Base-by-base conservation (phyloP, 441 rosid genomes). In the Populus hybrid region DNA sequence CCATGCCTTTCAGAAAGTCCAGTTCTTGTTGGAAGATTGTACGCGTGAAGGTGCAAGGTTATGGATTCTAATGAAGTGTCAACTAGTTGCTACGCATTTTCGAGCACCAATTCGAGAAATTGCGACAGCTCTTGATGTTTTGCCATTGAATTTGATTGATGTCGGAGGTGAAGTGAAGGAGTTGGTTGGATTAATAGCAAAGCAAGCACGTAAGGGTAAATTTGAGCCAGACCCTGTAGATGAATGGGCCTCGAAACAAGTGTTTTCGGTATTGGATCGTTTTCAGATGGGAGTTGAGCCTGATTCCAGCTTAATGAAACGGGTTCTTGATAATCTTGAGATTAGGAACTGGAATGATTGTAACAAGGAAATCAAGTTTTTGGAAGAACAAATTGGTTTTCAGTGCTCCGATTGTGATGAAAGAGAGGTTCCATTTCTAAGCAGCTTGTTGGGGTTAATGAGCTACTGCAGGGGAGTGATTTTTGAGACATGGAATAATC, bases 1-100 rank as follows among this genome's bases (percentile, higher is more conserved):
- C 78, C 64, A 86, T 14, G 76, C 89, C 7, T 86, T 88, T 80
- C 98, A 94, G 75, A 91, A 91, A 83, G 66, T 91, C 11, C 81
- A 67, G 26, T 94, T 88, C 83, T 75, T 94, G 74, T 42, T 92
- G 77, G 90, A 92, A 79, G 98, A 94, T 69, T 90, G 95, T 75
- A 79, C 91, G 11, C 66, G 92, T 67, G 91, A 88, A 53, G 97
- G 95, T 68, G 90, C 90, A 0, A 85, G 84, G 76, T 69, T 89
- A 0, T 89, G 89, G 91, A 82, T 89, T 79, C 61, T 94, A 59
- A 88, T 86, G 90, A 89, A 84, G 82, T 90, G 92, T 4, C 72
- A 83, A 61, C 78, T 78, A 50, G 83, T 90, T 7, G 82, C 88
- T 0, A 74, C 82, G n/a, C 92, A 90, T 53, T 91, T 90, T 75